Evolutionary conservation across 495 filamentous ascomycete genomes (phyloP).

Genomic region (Penicillium maclennaniae): DNA sequence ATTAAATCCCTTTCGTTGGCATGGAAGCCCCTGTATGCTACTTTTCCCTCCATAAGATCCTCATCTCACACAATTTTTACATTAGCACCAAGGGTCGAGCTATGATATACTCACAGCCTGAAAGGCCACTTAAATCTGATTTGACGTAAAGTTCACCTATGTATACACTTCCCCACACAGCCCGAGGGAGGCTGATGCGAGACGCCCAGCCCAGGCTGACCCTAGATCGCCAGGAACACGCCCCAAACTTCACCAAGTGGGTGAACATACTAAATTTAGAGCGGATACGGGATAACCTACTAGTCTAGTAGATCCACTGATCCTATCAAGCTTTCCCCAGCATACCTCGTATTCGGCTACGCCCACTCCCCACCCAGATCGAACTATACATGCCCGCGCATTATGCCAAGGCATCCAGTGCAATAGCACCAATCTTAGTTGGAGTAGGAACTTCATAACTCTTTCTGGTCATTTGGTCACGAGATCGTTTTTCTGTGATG

Average conservation of each 20-base stretch:
- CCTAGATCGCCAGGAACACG: conserved; percentile 15
- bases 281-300: conserved; percentile 9
- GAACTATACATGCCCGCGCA: background rate
- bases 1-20: conserved; percentile 4
- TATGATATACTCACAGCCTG: background rate
- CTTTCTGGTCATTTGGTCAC: no score
- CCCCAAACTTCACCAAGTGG: background rate
- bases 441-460: no score
- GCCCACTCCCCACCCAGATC: conserved; percentile 4
- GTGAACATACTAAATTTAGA: conserved; percentile 10
- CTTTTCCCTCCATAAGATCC: background rate
- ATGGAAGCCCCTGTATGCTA: conserved; percentile 8
- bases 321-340: conserved; percentile 4
- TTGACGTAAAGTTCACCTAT: background rate
- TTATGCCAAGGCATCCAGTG: no score
- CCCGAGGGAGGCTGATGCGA: no score
- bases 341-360: conserved; percentile 20
- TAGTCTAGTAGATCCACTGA: background rate
- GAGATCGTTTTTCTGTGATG: no score
- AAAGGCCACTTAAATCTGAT: no score
- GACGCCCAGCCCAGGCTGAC: background rate
- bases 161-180: background rate
- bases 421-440: no score
- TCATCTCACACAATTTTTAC: background rate
- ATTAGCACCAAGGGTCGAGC: background rate